Base-by-base conservation (phyloP, 106 monocot genomes). In the Dactylorhiza incarnata region DNA sequence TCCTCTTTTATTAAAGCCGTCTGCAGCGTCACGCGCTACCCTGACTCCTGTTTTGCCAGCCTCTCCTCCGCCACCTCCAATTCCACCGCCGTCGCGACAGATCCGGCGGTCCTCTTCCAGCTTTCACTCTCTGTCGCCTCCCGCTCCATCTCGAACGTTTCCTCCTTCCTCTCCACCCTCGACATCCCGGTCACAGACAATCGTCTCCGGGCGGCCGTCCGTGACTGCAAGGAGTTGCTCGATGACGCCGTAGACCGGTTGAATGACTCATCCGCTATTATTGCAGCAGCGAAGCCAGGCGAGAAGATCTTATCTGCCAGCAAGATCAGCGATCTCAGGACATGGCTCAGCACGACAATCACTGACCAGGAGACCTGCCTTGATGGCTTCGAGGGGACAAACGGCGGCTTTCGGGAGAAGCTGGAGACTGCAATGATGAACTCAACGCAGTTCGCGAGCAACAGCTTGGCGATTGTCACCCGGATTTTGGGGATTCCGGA, bases 21-120 rank as follows among this genome's bases (percentile, higher is more conserved):
- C n/a, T 92, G 92, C 83, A 80, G 65, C 69, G 75, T 90, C 17
- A 87, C 93, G 9, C 68, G 63, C 26, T 82, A 90, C 78, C 87
- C 87, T 10, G 58, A 63, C 48, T 82, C 84, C 14, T 94, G 93
- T 80, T 82, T 73, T 84, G 82, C 93, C 17, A 88, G 78, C 76
- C 66, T 93, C 44, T 77, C 79, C 43, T 79, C 93, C 13, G 75
- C 53, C 65, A 82, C 62, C 45, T 58, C 84, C 70, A 75, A 80
- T 49, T 7, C 73, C 22, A 83, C 81, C 66, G 29, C 52, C 76
- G 13, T 66, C 45, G 43, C 69, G 45, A 69, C 45, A 15, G 84
- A 84, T 68, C 90, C 93, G 3, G 73, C 80, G 20, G 78, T 84
- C 74, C 79, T 94, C 66, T 85, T 94, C 86, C 78, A 81, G 20